Base-by-base conservation (phyloP, 108 stramenopile species). In the Schizochytrium sp. region DNA sequence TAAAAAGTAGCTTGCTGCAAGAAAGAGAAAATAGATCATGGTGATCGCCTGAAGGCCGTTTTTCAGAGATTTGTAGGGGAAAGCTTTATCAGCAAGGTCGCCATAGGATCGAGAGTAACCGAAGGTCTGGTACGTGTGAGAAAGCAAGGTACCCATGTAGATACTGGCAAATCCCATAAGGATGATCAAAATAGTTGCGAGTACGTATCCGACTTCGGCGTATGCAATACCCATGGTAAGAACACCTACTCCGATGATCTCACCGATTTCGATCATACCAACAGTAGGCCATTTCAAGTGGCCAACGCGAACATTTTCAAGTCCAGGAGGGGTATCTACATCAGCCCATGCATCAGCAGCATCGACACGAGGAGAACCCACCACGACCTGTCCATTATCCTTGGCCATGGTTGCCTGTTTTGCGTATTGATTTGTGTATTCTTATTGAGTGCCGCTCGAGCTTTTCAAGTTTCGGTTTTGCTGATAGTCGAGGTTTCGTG, bases 161-260 rank as follows among this genome's bases (percentile, higher is more conserved):
- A 69, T 69, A 44, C 44, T 69, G 64, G 44, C 64, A 7, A 44
- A 44, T 2, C 64, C 64, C 42, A 69, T 38, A 44, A 69, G 40
- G 12, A 38, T 44, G 64, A 69, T 69, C 42, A 69, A 44, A 8
- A 69, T 44, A 2, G 44, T 69, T 10, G 15, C 64, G 5, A 69
- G 64, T 7, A 69, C 64, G 64, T 69, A 69, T 0, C 64, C 64
- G 64, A 69, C 42, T 44, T 69, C 64, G 19, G 12, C 3, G 44
- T 44, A 69, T 38, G 64, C 64, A 0, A 69, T 38, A 15, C 64
- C 64, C 64, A 69, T 69, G 12, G 64, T 69, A 44, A 69, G 64
- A 8, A 69, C 64, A 15, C 64, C 64, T 38, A 69, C 64, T 44
- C 64, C 64, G 64, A 69, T 44, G 64, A 69, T 69, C 28, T 69